These are phyloP conservation scores for Narthecium ossifragum DNA, from an alignment of 106 monocot species.

Conservation along the genomic window DNA sequence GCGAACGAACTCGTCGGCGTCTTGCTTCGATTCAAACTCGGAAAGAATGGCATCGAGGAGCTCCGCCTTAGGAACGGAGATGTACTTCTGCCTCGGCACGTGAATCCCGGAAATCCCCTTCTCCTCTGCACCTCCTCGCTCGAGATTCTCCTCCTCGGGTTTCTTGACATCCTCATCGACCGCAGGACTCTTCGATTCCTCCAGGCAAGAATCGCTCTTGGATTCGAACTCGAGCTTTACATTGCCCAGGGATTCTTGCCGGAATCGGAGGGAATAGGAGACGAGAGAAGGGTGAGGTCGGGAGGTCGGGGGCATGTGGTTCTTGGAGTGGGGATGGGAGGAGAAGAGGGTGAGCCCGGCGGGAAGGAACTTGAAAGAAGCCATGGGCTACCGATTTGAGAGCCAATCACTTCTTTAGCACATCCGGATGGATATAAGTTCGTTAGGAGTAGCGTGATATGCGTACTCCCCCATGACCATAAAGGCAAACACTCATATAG, in stretches of 20 bases:
- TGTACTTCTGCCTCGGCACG: constrained; percentile 57
- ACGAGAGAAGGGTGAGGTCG: background rate
- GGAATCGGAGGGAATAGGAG: constrained; percentile 1
- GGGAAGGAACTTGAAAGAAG: background rate
- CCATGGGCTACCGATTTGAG: too few species aligned
- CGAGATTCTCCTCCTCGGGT: background rate
- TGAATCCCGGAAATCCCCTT: constrained; percentile 41
- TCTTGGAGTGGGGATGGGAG: background rate
- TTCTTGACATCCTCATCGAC: background rate
- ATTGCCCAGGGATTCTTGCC: background rate
- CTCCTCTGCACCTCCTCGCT: constrained; percentile 2
- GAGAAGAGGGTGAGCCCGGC: background rate
- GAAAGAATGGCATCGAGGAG: constrained; percentile 42
- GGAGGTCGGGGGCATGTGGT: background rate
- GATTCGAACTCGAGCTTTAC: background rate
- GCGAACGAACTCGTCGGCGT: constrained; percentile 37
- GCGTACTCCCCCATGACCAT: too few species aligned
- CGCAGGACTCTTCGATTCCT: too few species aligned
- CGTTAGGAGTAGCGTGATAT: too few species aligned
- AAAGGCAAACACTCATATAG: too few species aligned
- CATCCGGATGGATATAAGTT: too few species aligned
- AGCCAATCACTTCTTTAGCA: too few species aligned
- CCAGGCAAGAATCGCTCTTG: background rate
- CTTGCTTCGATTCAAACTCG: constrained; percentile 31
- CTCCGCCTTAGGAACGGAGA: constrained; percentile 40